Evolutionary conservation across 768 basidiomycete genomes (phyloP).

Genomic region (Leccinum broughii): DNA sequence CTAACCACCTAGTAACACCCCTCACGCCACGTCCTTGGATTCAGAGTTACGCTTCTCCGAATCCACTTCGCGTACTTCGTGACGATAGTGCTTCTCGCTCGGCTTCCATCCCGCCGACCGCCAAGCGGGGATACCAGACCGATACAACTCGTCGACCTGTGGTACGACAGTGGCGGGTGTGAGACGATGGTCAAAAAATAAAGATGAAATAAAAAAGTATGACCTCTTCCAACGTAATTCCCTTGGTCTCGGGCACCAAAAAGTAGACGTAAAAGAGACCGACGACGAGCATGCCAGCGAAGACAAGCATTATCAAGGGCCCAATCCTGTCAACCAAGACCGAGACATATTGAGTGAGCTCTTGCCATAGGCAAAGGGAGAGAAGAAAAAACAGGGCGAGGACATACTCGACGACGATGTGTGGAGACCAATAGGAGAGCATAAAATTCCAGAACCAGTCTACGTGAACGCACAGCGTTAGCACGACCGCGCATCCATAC

Average conservation of each 20-base stretch:
- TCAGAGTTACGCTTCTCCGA: constrained; percentile 27
- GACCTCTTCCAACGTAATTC: constrained; percentile 72
- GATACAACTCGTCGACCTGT: constrained; percentile 75
- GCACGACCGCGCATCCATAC: constrained; percentile 7
- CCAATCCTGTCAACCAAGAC: constrained; percentile 49
- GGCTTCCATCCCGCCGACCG: constrained; percentile 60
- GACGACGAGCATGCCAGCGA: constrained; percentile 71
- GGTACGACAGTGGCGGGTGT: background rate
- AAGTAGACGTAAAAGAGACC: constrained; percentile 74
- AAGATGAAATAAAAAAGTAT: background rate
- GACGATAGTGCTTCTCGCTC: constrained; percentile 39
- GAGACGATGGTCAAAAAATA: background rate
- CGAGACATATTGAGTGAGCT: background rate
- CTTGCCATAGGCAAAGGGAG: background rate
- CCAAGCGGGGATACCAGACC: constrained; percentile 68
- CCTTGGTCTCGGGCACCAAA: constrained; percentile 80
- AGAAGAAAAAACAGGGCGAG: background rate
- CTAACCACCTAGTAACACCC: background rate
- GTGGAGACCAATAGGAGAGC: constrained; percentile 69
- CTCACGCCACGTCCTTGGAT: constrained; percentile 17
- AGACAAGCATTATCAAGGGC: constrained; percentile 73
- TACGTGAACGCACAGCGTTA: constrained; percentile 8
- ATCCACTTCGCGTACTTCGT: constrained; percentile 5
- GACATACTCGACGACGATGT: constrained; percentile 55
- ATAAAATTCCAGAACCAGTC: constrained; percentile 79